Evolutionary conservation across 257 asterid genomes (phyloP), one percentile per base, ranked within the genome.

Genomic region (Rhazya stricta): DNA sequence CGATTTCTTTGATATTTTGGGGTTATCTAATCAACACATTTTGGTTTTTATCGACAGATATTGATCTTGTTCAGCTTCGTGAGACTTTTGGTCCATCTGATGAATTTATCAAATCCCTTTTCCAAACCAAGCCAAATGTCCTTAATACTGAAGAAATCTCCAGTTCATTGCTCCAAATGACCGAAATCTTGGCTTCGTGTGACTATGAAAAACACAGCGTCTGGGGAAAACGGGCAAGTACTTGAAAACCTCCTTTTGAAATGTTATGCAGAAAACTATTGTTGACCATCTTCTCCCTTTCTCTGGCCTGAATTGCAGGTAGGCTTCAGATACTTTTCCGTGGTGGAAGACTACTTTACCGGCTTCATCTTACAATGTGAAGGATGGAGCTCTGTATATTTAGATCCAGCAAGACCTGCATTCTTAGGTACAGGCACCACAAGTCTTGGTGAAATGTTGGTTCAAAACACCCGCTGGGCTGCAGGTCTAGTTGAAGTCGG

Each of bases 201-300:
- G 45, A 79, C 62, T 90, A 77, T 74, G 93, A 89, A 53, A 71
- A 77, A 51, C 72, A 75, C n/a, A 76, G 90, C 19, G 73, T 82
- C 71, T 90, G 96, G 94, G 94, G 94, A 63, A 43, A 79, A 71
- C 80, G 88, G 90, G 94, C 79, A 78, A 83, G 88, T 76, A 57
- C 30, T 9, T 32, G 66, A 36, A 36, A 32, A 68, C 1, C 3
- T 13, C 5, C 42, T 15, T 34, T 45, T 29, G 9, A 16, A 4
- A 19, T 19, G 2, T 51, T 5, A 51, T 19, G 25, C 58, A 51
- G 58, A 0, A 19, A 18, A 12, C 25, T 5, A 3, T 51, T 19
- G 0, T 51, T 51, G 58, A 51, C 58, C 50, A 0, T 37, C 15
- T 0, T 9, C 10, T 5, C 41, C 30, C 21, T 51, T 16, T 62